phyloP scores from a whole-genome alignment of 352 stramenopile genomes.

The Phytophthora pinifolia region DNA sequence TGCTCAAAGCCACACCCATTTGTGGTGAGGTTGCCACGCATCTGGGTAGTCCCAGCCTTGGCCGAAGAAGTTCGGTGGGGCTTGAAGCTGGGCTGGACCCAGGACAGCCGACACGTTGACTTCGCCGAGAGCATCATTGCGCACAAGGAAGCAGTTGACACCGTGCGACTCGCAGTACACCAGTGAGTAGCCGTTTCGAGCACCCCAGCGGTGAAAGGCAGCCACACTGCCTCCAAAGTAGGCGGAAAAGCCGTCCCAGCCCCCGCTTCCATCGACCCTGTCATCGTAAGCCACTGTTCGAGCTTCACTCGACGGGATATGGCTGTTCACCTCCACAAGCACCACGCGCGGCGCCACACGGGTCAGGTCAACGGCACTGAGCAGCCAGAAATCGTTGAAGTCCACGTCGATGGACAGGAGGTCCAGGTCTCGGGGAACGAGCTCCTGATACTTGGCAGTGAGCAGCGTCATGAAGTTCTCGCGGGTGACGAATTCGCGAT shows the following conservation, averaged over 20 bases:
- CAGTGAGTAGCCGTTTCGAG: slow-evolving; percentile 53
- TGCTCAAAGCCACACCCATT: slow-evolving; percentile 51
- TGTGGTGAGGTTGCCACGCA: slow-evolving; percentile 32
- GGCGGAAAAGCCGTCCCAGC: slow-evolving; percentile 50
- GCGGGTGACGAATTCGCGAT: slow-evolving; percentile 57
- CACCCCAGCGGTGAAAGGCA: slow-evolving; percentile 47
- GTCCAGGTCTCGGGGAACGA: slow-evolving; percentile 52
- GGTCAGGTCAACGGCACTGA: slow-evolving; percentile 46
- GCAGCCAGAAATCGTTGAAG: slow-evolving; percentile 79
- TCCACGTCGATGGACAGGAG: slow-evolving; percentile 72
- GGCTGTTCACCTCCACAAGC: slow-evolving; percentile 64
- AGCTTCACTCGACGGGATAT: slow-evolving; percentile 46
- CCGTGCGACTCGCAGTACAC: slow-evolving; percentile 79
- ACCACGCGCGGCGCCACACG: slow-evolving; percentile 55
- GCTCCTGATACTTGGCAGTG: slow-evolving; percentile 27
- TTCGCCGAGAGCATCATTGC: slow-evolving; percentile 41
- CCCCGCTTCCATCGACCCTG: slow-evolving; percentile 23
- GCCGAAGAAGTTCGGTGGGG: slow-evolving; percentile 69
- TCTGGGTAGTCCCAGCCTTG: slow-evolving; percentile 55
- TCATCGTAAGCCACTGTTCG: slow-evolving; percentile 49
- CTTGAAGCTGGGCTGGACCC: slow-evolving; percentile 34
- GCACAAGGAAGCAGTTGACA: slow-evolving; percentile 75
- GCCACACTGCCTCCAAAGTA: slow-evolving; percentile 68
- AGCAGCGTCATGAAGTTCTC: slow-evolving; percentile 69
- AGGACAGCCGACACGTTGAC: slow-evolving; percentile 45